These are phyloP conservation scores for Fulvia fulva DNA, from an alignment of 2,329 filamentous ascomycete species.

Conservation along the genomic window DNA sequence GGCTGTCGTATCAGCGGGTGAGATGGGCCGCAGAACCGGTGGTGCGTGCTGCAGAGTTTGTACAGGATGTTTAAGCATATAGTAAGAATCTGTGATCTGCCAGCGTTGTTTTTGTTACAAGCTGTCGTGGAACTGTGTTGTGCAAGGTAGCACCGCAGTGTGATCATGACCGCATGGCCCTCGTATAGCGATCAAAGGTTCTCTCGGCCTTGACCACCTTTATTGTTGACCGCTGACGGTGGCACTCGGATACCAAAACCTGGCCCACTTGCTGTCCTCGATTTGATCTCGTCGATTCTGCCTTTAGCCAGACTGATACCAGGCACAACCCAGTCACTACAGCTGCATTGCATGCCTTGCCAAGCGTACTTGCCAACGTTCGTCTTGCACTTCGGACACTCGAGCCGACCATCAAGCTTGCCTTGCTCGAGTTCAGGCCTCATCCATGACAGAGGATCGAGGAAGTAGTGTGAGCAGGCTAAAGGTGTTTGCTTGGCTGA, in stretches of 20 bases:
- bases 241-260: slow-evolving; percentile 35
- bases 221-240: slow-evolving; percentile 21
- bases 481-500: slow-evolving; percentile 28
- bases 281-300: slow-evolving; percentile 67
- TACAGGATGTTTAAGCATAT: not conserved
- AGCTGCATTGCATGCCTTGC: slow-evolving; percentile 92
- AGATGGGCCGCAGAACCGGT: not conserved
- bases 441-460: slow-evolving; percentile 97
- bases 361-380: slow-evolving; percentile 92
- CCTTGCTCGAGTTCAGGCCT: slow-evolving; percentile 76
- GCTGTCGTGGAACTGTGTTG: not conserved
- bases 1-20: not conserved
- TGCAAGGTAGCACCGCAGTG: not conserved
- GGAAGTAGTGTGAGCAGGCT: slow-evolving; percentile 78
- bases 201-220: slow-evolving; percentile 9
- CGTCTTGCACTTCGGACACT: slow-evolving; percentile 79
- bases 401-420: slow-evolving; percentile 75
- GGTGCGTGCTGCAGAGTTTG: not conserved
- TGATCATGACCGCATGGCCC: not conserved
- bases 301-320: slow-evolving; percentile 82
- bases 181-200: slow-evolving; percentile 13
- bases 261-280: slow-evolving; percentile 15
- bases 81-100: not conserved
- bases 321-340: slow-evolving; percentile 83
- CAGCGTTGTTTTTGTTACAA: not conserved